Evolutionary conservation across 371 early-diverging fungal genomes (phyloP), one percentile per base, ranked within the genome.

Genomic region (Haplosporangium sp.): DNA sequence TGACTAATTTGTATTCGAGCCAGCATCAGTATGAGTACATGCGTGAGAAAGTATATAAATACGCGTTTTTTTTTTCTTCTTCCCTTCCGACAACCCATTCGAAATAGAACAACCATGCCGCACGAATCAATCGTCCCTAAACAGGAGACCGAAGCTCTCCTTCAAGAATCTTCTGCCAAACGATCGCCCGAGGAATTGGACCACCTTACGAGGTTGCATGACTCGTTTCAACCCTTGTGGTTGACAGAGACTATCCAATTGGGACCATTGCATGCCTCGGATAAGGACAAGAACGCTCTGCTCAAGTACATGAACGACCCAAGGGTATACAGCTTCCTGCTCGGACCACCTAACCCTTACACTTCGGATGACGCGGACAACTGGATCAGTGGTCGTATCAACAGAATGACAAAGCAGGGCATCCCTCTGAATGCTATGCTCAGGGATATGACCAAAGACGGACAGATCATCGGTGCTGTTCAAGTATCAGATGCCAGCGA

Each of bases 211-310:
- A 40, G 23, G 0, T 50, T 64, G n/a, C 71, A 77, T 45, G 61
- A 77, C 48, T 60, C 72, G 9, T 62, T 38, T 50, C n/a, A 37
- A 16, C 72, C 72, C 10, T 16, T 63, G 21, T 77, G 79, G 73
- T 41, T 80, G 21, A 80, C 80, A 6, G 66, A 74, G 12, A 74
- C 80, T 37, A 69, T 80, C 47, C 69, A 80, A 37, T 41, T 69
- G 9, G 56, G 54, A 6, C 80, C 74, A 8, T 43, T 60, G 13
- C 42, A 64, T 7, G 63, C 69, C 20, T 59, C 80, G 3, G 80
- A 80, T 37, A 58, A 59, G 48, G 67, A 80, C 51, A 62, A 55
- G 48, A 64, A 65, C 7, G 29, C 60, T 6, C 21, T 69, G 29
- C 12, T 73, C 47, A 41, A 48, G 20, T 41, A 73, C 55, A 14